Evolutionary conservation across 2,329 filamentous ascomycete species (phyloP).

Genomic region (Epichloe scottii): DNA sequence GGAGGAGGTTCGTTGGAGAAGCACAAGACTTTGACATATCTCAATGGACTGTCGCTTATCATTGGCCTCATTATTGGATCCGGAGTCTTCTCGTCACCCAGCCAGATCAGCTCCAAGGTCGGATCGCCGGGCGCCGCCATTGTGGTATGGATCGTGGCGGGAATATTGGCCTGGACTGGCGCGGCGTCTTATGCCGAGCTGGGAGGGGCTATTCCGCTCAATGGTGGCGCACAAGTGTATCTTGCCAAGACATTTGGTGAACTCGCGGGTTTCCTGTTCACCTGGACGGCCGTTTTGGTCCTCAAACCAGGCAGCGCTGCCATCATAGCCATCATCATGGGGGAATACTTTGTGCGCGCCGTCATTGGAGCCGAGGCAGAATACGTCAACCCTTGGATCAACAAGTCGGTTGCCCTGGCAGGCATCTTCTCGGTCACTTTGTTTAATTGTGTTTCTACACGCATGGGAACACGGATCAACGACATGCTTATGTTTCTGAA

Average conservation of each 20-base stretch:
- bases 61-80: slow-evolving; percentile 91
- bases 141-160: slow-evolving; percentile 83
- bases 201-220: slow-evolving; percentile 88
- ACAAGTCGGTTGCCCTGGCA: slow-evolving; percentile 72
- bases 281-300: slow-evolving; percentile 89
- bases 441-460: slow-evolving; percentile 84
- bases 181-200: slow-evolving; percentile 92
- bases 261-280: slow-evolving; percentile 83
- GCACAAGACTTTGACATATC: slow-evolving; percentile 87
- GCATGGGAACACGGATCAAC: slow-evolving; percentile 72
- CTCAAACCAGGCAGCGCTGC: slow-evolving; percentile 87
- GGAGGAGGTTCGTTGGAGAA: slow-evolving; percentile 80
- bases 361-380: slow-evolving; percentile 77
- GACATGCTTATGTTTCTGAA: slow-evolving; percentile 96
- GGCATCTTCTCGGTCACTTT: slow-evolving; percentile 68
- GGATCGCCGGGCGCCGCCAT: slow-evolving; percentile 84
- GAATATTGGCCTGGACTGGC: slow-evolving; percentile 91
- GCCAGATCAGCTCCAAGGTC: slow-evolving; percentile 81
- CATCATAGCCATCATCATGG: slow-evolving; percentile 96
- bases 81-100: slow-evolving; percentile 90
- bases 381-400: slow-evolving; percentile 73
- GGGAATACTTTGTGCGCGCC: slow-evolving; percentile 88
- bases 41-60: slow-evolving; percentile 86
- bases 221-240: slow-evolving; percentile 89
- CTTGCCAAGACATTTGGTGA: slow-evolving; percentile 94